A percentile compares a stretch with the other conserved stretches of the same genome.
Evolutionary conservation across 1,139 yeast genomes (phyloP).

Genomic region (Debaryomycetaceae sp.): DNA sequence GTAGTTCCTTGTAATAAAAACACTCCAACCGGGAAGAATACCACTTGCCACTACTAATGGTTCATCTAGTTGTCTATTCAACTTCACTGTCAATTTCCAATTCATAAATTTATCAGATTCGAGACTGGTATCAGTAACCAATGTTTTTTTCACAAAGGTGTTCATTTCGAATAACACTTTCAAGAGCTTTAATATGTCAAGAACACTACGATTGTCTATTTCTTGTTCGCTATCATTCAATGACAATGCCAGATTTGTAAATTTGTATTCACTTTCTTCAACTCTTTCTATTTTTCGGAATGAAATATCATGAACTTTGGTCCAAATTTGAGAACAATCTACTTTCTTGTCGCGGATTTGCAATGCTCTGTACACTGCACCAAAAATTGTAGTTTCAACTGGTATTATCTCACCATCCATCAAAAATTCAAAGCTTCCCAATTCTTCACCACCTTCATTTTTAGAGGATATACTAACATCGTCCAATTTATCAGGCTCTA

Average conservation of each 20-base stretch:
- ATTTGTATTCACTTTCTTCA: constrained; percentile 12
- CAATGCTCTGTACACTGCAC: constrained; percentile 63
- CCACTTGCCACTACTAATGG: constrained; percentile 88
- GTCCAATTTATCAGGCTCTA: constrained; percentile 9
- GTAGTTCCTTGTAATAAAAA: constrained; percentile 64
- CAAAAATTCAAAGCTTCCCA: constrained; percentile 52
- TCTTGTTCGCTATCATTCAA: constrained; percentile 32
- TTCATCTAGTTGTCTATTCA: constrained; percentile 86
- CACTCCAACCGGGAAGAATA: constrained; percentile 82
- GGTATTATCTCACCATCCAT: constrained; percentile 63
- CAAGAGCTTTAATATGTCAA: constrained; percentile 54
- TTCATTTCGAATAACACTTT: constrained; percentile 52
- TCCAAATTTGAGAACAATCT: constrained; percentile 57
- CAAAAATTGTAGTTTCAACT: constrained; percentile 71
- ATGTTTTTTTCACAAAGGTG: constrained; percentile 24
- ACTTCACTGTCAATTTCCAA: constrained; percentile 81
- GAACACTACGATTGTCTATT: constrained; percentile 42
- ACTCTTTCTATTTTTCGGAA: constrained; percentile 39
- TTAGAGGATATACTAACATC: constrained; percentile 6
- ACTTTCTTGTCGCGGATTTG: constrained; percentile 42
- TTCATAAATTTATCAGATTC: constrained; percentile 58
- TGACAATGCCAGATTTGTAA: constrained; percentile 12
- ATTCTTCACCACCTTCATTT: constrained; percentile 1
- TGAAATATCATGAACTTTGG: constrained; percentile 48
- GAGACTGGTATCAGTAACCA: constrained; percentile 16